Evolutionary conservation across 176 grass and related monocot species (phyloP).

Genomic region (Bothriochloa decipiens): DNA sequence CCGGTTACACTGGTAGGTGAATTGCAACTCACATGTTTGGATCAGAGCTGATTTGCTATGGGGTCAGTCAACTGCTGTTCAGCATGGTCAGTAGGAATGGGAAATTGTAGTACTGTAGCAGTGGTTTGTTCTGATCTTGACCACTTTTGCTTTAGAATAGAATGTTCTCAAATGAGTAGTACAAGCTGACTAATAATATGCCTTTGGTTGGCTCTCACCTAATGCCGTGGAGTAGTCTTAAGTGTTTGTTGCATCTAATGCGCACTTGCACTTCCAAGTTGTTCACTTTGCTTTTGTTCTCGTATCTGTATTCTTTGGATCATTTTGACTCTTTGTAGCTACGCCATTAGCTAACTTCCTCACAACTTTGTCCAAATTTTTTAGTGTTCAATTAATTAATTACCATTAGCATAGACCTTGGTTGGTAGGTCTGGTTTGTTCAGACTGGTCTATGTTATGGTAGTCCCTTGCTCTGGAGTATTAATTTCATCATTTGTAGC

Average conservation of each 20-base stretch:
- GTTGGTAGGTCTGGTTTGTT: constrained; percentile 1
- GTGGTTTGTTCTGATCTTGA: background rate
- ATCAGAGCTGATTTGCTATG: constrained; percentile 5
- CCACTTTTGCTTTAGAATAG: background rate
- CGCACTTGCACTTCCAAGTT: background rate
- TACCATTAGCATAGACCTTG: background rate
- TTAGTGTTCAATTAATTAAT: background rate
- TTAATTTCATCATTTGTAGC: constrained; percentile 3
- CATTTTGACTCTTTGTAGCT: background rate
- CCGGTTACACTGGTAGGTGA: background rate
- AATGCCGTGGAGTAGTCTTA: constrained; percentile 13
- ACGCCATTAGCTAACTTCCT: background rate
- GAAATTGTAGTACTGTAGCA: background rate
- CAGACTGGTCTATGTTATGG: constrained; percentile 1
- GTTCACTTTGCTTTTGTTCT: background rate
- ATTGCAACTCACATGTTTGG: background rate
- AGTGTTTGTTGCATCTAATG: constrained; percentile 15
- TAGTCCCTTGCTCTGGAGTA: background rate
- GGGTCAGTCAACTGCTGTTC: background rate
- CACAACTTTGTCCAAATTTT: constrained; percentile 30
- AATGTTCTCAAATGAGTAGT: background rate
- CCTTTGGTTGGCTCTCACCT: background rate
- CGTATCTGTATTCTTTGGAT: constrained; percentile 2
- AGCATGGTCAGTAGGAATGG: background rate
- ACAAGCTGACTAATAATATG: background rate